Conservation (phyloP, 2,329 filamentous ascomycete species). For the Tolypocladium endophyticum region DNA sequence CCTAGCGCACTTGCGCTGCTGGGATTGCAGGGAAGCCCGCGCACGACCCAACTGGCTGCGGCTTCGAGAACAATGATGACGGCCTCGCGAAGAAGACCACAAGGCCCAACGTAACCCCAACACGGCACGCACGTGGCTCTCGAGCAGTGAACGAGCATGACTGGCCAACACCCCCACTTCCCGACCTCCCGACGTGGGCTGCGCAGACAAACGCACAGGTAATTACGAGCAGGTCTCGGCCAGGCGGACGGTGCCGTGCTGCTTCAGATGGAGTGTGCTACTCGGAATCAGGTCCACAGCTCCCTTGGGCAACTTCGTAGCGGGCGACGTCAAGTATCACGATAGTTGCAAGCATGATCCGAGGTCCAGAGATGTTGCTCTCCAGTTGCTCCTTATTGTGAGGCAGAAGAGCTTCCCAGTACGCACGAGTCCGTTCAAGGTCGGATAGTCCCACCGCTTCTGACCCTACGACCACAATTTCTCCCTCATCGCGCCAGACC, state of each 20-base stretch:
- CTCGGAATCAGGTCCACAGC: neutral
- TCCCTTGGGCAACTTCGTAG: neutral
- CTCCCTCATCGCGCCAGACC: neutral
- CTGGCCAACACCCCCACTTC: constrained; percentile 1
- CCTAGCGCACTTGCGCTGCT: neutral
- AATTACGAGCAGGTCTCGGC: neutral
- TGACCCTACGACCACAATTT: neutral
- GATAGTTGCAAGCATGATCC: neutral
- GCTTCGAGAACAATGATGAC: neutral
- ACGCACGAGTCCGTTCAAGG: neutral
- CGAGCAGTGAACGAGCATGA: neutral
- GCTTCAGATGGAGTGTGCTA: neutral
- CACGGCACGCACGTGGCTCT: neutral
- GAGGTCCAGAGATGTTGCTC: neutral
- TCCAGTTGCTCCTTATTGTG: neutral
- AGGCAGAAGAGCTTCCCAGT: neutral
- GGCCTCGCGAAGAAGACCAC: neutral
- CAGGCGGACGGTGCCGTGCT: neutral
- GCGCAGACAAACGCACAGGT: neutral
- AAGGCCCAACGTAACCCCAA: neutral
- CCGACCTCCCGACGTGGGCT: neutral
- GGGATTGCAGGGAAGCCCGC: neutral
- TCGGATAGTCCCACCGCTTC: neutral
- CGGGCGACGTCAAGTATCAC: neutral
- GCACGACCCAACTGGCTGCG: neutral